These are phyloP conservation scores for Cryphonectria radicalis DNA, from an alignment of 2,329 filamentous ascomycete species.

Conservation along the genomic window DNA sequence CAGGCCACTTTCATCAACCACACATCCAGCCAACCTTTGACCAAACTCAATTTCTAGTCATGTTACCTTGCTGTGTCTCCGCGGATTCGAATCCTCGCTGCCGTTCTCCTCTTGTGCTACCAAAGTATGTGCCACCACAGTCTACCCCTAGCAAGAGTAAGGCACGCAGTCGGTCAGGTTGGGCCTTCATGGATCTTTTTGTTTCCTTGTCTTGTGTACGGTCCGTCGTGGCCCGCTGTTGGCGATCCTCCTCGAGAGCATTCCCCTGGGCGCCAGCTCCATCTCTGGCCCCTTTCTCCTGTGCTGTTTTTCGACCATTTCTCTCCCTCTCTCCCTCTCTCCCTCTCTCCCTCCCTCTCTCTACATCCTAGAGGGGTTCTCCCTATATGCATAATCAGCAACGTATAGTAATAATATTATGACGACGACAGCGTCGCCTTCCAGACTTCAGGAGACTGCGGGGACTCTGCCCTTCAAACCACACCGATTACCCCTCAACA, in stretches of 20 bases:
- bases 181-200: background rate
- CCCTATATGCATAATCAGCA: constrained; percentile 3
- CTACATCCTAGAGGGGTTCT: background rate
- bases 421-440: background rate
- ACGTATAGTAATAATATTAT: constrained; percentile 2
- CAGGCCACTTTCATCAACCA: constrained; percentile 4
- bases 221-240: background rate
- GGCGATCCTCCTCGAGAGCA: background rate
- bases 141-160: background rate
- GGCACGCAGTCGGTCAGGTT: background rate
- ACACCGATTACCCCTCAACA: background rate
- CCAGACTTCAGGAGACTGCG: background rate
- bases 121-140: background rate
- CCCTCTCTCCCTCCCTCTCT: background rate
- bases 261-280: background rate
- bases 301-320: background rate
- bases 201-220: background rate
- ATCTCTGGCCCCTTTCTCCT: background rate
- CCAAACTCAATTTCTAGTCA: constrained; percentile 14
- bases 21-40: background rate
- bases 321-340: too few relatives aligned
- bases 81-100: background rate
- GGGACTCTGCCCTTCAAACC: background rate
- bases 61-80: background rate
- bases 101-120: background rate